Percentiles rank a stretch among this genome's conserved stretches.
Evolutionary conservation across 371 early-diverging fungal genomes (phyloP).

Genomic region (Mortierella sp.): DNA sequence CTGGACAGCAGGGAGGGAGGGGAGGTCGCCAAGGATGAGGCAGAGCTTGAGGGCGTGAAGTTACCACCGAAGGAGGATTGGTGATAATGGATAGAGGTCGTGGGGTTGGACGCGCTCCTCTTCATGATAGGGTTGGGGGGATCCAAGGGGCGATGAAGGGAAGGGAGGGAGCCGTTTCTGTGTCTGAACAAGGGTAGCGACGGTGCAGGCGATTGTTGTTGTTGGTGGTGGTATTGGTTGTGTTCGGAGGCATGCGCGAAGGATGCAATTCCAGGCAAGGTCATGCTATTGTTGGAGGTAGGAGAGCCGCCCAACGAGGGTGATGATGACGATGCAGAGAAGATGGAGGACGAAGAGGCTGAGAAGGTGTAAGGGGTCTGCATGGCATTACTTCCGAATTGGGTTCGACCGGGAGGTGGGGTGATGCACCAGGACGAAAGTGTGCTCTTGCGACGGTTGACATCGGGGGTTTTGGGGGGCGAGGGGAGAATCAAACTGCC

Average conservation of each 20-base stretch:
- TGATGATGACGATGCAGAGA: neutral
- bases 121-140: neutral
- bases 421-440: conserved; percentile 41
- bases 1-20: conserved; percentile 1
- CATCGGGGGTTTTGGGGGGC: conserved; percentile 50
- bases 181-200: conserved; percentile 17
- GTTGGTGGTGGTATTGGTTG: neutral
- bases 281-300: neutral
- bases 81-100: neutral
- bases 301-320: conserved; percentile 1
- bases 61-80: neutral
- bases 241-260: conserved; percentile 41
- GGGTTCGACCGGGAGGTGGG: conserved; percentile 13
- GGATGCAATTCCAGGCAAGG: conserved; percentile 46
- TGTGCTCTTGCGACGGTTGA: conserved; percentile 28
- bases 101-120: neutral
- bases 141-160: neutral
- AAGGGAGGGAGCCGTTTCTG: conserved; percentile 7
- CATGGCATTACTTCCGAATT: neutral
- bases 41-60: neutral
- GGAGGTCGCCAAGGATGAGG: conserved; percentile 4
- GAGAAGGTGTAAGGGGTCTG: conserved; percentile 12
- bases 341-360: neutral
- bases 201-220: neutral
- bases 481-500: conserved; percentile 36